Conservation (phyloP, 1,284 basidiomycete species). For the Melanopsichium pennsylvanicum region DNA sequence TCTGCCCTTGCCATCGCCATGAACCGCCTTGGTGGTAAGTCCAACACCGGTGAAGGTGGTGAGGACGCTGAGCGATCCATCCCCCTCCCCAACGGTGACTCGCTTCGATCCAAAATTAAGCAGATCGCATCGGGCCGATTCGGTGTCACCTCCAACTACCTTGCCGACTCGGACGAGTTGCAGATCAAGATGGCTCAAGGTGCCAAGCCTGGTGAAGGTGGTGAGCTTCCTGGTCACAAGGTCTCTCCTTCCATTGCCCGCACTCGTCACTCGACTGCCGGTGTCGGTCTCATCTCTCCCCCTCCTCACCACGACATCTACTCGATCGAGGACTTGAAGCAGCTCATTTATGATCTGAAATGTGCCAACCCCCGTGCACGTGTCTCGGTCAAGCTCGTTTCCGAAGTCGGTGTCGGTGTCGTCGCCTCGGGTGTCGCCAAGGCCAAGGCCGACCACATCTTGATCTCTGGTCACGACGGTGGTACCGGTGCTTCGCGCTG, state of each 20-base stretch:
- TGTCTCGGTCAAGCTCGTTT: slow-evolving; percentile 63
- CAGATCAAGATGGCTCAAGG: slow-evolving; percentile 65
- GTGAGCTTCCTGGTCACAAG: slow-evolving; percentile 64
- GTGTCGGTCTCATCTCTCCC: slow-evolving; percentile 61
- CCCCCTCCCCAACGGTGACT: slow-evolving; percentile 63
- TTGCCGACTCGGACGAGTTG: slow-evolving; percentile 62
- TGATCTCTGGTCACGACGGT: slow-evolving; percentile 63
- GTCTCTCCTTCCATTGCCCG: slow-evolving; percentile 62
- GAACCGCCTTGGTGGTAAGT: slow-evolving; percentile 64
- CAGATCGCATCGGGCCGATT: slow-evolving; percentile 64
- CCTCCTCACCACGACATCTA: slow-evolving; percentile 65
- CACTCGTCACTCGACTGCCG: slow-evolving; percentile 62
- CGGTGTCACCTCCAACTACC: slow-evolving; percentile 62
- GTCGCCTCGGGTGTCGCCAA: slow-evolving; percentile 64
- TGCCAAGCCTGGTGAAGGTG: slow-evolving; percentile 64
- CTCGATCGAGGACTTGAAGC: slow-evolving; percentile 64
- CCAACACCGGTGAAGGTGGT: slow-evolving; percentile 64
- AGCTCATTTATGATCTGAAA: slow-evolving; percentile 64
- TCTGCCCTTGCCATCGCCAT: slow-evolving; percentile 62
- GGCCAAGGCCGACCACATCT: slow-evolving; percentile 63
- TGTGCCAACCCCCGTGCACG: slow-evolving; percentile 61
- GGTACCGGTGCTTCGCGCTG: slow-evolving; percentile 63
- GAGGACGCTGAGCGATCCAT: slow-evolving; percentile 64
- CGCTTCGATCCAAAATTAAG: slow-evolving; percentile 64
- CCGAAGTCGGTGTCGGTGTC: slow-evolving; percentile 62